A percentile compares a stretch with the other conserved stretches of the same genome.
These are phyloP conservation scores for Calamus simplicifolius DNA, from an alignment of 176 grass and related monocot species.

Conservation along the genomic window DNA sequence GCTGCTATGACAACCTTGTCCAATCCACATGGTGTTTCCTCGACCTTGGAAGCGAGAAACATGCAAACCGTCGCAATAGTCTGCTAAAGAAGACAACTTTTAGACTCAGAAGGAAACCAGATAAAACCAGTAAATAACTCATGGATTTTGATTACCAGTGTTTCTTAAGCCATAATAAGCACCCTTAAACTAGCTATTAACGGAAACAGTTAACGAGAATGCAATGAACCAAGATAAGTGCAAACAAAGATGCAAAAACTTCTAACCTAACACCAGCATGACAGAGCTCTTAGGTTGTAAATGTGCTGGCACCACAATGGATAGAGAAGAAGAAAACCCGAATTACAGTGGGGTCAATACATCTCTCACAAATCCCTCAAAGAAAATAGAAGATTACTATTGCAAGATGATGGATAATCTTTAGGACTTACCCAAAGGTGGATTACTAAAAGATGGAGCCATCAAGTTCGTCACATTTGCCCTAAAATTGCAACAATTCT, in stretches of 20 bases:
- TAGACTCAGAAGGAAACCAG: too few relatives aligned
- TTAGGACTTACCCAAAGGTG: slow-evolving; percentile 30
- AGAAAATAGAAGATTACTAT: neutral
- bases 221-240: too few relatives aligned
- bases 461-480: slow-evolving; percentile 37
- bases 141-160: too few relatives aligned
- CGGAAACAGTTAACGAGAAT: too few relatives aligned
- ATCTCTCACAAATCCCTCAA: neutral
- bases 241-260: too few relatives aligned
- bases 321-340: neutral
- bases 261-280: too few relatives aligned
- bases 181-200: too few relatives aligned
- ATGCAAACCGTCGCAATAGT: slow-evolving; percentile 55
- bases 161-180: too few relatives aligned
- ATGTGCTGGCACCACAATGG: neutral
- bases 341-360: neutral
- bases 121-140: too few relatives aligned
- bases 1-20: slow-evolving; percentile 31
- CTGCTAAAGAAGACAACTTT: slow-evolving; percentile 26
- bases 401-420: slow-evolving; percentile 5
- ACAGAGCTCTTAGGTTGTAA: neutral
- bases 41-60: slow-evolving; percentile 65
- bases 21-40: slow-evolving; percentile 46
- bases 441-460: slow-evolving; percentile 26
- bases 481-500: slow-evolving; percentile 26